Percentiles rank a stretch among this genome's conserved stretches.
phyloP scores from a whole-genome alignment of 306 rosid species.

The Gillenia trifoliata region DNA sequence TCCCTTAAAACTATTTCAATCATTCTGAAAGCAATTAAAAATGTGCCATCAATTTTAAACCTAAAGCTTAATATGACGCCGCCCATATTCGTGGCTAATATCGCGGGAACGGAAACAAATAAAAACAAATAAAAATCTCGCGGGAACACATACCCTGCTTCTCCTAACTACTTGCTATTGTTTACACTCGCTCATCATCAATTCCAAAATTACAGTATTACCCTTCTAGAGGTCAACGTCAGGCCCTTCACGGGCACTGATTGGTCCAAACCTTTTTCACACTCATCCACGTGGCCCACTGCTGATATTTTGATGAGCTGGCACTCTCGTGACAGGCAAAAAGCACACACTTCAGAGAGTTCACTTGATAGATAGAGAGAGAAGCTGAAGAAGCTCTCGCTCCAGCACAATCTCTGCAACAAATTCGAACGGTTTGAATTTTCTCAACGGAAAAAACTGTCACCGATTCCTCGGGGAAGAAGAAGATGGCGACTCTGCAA shows the following conservation, averaged over 20 bases:
- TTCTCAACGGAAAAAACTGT: neutral
- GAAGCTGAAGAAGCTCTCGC: neutral
- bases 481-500: constrained; percentile 51
- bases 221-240: neutral
- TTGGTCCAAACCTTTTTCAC: neutral
- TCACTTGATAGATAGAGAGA: no score
- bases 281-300: neutral
- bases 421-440: neutral
- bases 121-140: neutral
- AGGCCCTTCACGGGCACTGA: neutral
- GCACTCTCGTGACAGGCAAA: neutral
- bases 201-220: neutral
- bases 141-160: neutral
- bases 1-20: no score
- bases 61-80: no score
- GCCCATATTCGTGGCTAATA: no score
- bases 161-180: no score
- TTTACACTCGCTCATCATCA: neutral
- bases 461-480: neutral
- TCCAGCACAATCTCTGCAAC: neutral
- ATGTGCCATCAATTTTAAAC: no score
- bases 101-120: no score
- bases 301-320: neutral
- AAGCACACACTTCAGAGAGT: neutral
- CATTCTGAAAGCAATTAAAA: no score